Evolutionary conservation across 352 stramenopile species (phyloP), one percentile per base, ranked within the genome.

Genomic region (Phytophthora pisi): DNA sequence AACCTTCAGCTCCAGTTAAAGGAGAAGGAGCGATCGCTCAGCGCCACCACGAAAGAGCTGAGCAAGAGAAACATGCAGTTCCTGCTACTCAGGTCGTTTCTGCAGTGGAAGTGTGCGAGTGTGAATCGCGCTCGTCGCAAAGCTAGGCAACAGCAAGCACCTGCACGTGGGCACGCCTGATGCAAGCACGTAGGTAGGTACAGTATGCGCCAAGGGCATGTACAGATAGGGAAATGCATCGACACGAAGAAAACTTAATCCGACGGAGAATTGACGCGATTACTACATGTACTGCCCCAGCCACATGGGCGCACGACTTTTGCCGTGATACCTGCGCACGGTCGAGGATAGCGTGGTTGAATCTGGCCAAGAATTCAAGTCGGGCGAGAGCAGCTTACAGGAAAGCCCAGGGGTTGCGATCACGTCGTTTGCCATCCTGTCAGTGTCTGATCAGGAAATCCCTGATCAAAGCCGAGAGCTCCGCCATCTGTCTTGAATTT

Each of bases 71-170:
- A 70, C 61, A 24, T 72, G 40, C 78, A 83, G 54, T 80, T 84
- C 42, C 46, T 78, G 11, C 31, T 81, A 2, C 42, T 82, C n/a
- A 70, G 70, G 46, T 69, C 70, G 5, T 86, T 86, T 50, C 45
- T 84, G 46, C 75, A 66, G 46, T 86, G 78, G 78, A 83, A 80
- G 51, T 70, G 68, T 61, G 45, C 64, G 7, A 66, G 59, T 47
- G 60, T 64, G 1, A 42, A 68, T 30, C 54, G 59, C 40, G 56
- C 38, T 11, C 46, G 36, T 31, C 50, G 23, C 36, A 56, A 26
- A 52, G 9, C 18, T 40, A 45, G 56, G 16, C 43, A 63, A 20
- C 45, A 64, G 34, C 34, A 0, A 40, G 34, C 34, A 40, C 10
- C 34, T 16, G 34, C 10, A 16, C 11, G 34, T 40, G 10, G 34